Base-by-base conservation (phyloP, 176 grass and related monocot genomes). In the Tillandsia fasciculata region DNA sequence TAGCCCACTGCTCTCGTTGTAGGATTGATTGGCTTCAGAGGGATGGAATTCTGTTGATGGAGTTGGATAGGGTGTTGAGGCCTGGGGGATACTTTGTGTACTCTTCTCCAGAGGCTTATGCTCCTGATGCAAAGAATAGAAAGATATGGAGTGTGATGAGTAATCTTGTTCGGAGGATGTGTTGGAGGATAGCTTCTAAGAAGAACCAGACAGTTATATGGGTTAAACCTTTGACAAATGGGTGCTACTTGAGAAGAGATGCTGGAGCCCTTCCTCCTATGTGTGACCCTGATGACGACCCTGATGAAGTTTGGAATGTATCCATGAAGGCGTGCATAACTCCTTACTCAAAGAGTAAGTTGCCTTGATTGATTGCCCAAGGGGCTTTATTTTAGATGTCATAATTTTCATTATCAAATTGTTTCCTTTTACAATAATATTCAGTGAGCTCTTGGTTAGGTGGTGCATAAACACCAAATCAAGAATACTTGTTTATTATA, bases 21-120 rank as follows among this genome's bases (percentile, higher is more conserved):
- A 72, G 85, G 51, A 92, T 92, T 11, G 80, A 86, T 66, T 92
- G 89, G 89, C 77, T 92, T 75, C 89, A 92, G 49, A 92, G 89
- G 77, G 83, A 88, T 78, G 89, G 89, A 13, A 81, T 92, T 72
- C 82, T 92, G 70, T 63, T 92, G 70, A 76, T 92, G 72, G 89
- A 92, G 67, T 53, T 92, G 47, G 89, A 92, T 67, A 74, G 85
- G 66, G 54, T 92, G 53, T 64, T 92, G 72, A 88, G 89, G 61
- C 85, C 82, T 70, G 85, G 89, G 50, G 89, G 89, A 49, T 88
- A 88, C 78, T 92, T 92, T 24, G 79, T 92, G 51, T 92, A 92
- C 70, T 88, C 89, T 5, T 88, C 89, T 27, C 89, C 85, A 2
- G 89, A 88, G 77, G 89, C 79, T 68, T 92, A 92, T 86, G 85